Evolutionary conservation across 2,329 filamentous ascomycete species (phyloP).

Genomic region (Cytospora mali): DNA sequence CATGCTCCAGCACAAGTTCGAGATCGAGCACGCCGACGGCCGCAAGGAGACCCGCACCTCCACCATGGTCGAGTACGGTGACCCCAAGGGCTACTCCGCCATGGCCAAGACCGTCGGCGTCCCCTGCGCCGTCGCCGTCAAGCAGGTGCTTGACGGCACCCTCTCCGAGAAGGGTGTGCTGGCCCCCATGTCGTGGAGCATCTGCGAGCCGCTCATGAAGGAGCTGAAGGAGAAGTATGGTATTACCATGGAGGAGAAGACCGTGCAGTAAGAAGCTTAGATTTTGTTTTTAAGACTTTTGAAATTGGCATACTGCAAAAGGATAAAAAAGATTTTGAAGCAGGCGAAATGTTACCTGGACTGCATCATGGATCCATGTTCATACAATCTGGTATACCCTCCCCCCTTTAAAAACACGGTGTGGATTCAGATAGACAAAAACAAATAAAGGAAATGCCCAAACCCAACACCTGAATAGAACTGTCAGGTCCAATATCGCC

Average conservation of each 20-base stretch:
- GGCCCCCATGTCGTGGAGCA: slow-evolving; percentile 73
- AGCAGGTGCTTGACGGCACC: slow-evolving; percentile 76
- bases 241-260: slow-evolving; percentile 74
- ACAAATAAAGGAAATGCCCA: background rate
- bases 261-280: slow-evolving; percentile 40
- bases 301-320: background rate
- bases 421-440: slow-evolving; percentile 16
- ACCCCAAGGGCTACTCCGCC: slow-evolving; percentile 73
- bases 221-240: slow-evolving; percentile 78
- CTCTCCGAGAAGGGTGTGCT: slow-evolving; percentile 73
- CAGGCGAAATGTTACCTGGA: too few species aligned
- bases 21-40: slow-evolving; percentile 81
- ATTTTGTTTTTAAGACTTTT: background rate
- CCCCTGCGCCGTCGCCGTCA: slow-evolving; percentile 67
- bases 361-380: background rate
- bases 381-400: slow-evolving; percentile 1
- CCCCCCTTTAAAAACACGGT: slow-evolving; percentile 13
- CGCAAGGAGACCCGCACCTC: slow-evolving; percentile 75
- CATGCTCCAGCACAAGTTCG: slow-evolving; percentile 80
- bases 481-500: background rate
- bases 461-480: background rate
- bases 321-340: too few species aligned
- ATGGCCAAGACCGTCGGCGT: slow-evolving; percentile 85
- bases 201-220: slow-evolving; percentile 74
- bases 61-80: slow-evolving; percentile 82